These are phyloP conservation scores for Pleurotus eryngii DNA, from an alignment of 768 basidiomycete genomes.

Conservation along the genomic window DNA sequence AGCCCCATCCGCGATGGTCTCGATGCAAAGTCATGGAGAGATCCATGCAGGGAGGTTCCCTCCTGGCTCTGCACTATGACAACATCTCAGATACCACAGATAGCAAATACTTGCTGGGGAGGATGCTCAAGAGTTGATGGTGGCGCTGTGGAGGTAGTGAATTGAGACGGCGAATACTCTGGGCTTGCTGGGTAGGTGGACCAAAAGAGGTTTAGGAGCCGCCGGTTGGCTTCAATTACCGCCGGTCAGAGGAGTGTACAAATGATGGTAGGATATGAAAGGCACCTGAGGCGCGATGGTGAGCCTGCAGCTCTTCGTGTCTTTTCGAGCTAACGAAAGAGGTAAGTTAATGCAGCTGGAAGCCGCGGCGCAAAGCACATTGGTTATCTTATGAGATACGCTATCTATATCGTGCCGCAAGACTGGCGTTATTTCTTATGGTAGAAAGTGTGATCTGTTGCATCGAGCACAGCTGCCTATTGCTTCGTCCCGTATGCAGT, in stretches of 20 bases:
- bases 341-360: background rate
- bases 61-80: background rate
- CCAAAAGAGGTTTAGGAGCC: conserved; percentile 3
- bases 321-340: conserved; percentile 4
- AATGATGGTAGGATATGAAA: background rate
- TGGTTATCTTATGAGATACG: background rate
- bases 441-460: too few relatives aligned
- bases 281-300: background rate
- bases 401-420: background rate
- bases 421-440: background rate
- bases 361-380: background rate
- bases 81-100: background rate
- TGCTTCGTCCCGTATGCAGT: background rate
- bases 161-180: background rate
- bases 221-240: background rate
- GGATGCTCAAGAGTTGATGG: background rate
- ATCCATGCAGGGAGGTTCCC: background rate
- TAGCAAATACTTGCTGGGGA: background rate
- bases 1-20: too few relatives aligned
- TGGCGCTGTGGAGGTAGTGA: background rate
- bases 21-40: too few relatives aligned
- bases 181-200: background rate
- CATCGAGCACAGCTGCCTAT: too few relatives aligned
- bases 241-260: background rate
- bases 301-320: background rate